A percentile compares a stretch with the other conserved stretches of the same genome.
Evolutionary conservation across 257 asterid genomes (phyloP).

Genomic region (Oldenlandia corymbosa): DNA sequence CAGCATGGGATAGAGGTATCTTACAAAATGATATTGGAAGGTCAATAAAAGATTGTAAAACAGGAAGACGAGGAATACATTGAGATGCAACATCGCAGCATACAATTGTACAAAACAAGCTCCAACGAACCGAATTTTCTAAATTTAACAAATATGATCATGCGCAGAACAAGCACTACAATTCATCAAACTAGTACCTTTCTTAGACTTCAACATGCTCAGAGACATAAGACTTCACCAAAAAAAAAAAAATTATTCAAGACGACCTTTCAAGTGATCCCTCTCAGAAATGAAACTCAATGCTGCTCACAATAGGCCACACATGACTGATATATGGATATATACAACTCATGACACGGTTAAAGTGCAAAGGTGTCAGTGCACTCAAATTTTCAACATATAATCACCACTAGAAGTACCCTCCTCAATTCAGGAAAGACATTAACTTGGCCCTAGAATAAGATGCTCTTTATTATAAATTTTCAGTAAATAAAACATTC

Average conservation of each 20-base stretch:
- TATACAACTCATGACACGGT: neutral
- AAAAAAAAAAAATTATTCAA: neutral
- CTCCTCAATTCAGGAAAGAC: neutral
- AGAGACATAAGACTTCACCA: neutral
- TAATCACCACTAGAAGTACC: conserved; percentile 6
- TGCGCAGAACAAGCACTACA: neutral
- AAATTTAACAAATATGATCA: neutral
- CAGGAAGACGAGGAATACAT: neutral
- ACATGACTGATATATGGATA: neutral
- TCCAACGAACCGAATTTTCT: neutral
- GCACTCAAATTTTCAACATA: neutral
- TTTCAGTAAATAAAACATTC: neutral
- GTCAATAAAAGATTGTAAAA: neutral
- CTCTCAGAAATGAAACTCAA: neutral
- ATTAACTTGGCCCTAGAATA: neutral
- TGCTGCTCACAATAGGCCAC: neutral
- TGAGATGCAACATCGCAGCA: neutral
- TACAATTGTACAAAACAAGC: neutral
- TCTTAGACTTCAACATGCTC: conserved; percentile 18
- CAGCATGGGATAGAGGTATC: neutral
- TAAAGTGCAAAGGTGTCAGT: neutral
- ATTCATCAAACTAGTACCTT: conserved; percentile 10
- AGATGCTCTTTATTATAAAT: neutral
- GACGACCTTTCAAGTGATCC: neutral
- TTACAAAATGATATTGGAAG: neutral